Base-by-base conservation (phyloP, 2,329 filamentous ascomycete genomes). In the Graphium sp. region DNA sequence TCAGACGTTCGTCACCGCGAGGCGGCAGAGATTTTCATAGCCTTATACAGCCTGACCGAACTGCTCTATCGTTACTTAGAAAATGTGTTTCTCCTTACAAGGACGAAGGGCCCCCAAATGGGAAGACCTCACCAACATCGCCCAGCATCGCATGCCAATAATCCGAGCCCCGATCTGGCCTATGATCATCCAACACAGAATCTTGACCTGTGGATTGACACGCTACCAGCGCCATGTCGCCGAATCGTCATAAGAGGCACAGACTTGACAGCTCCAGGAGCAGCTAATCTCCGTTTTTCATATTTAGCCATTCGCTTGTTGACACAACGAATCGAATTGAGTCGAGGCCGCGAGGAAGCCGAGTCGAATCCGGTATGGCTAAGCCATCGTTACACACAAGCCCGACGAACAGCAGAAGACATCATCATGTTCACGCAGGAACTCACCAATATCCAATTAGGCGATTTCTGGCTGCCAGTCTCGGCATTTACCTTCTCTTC, bases 401-500 rank as follows among this genome's bases (percentile, higher is more conserved):
- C 56, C 1, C 49, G 58, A 2, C 41, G 53, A 8, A 53, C 55
- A 0, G 55, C 58, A 0, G 60, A 66, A 32, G 58, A 65, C 2
- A 62, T 66, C 11, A 49, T 64, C 0, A 43, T 56, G 5, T 38
- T 66, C 3, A 47, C 58, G 0, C 58, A 60, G 24, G 60, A 63
- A 25, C 40, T 67, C 0, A 42, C 49, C 4, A 46, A 49, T 5
- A 30, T 45, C 2, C 56, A 63, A 11, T 43, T 64, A 0, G 44
- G 47, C 3, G 62, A 58, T 26, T 66, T 63, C 32, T 67, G 61
- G 60, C 44, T 65, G 2, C 52, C 62, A 0, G 47, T 57, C 4
- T 49, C 50, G 21, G 52, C 59, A 1, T 66, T 62, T 31, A 47
- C 53, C 1, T 52, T 63, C n/a, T 52, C 59, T 0, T 55, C 58